Evolutionary conservation across 2,329 filamentous ascomycete genomes (phyloP), one percentile per base, ranked within the genome.

Genomic region (Talaromyces sp.): DNA sequence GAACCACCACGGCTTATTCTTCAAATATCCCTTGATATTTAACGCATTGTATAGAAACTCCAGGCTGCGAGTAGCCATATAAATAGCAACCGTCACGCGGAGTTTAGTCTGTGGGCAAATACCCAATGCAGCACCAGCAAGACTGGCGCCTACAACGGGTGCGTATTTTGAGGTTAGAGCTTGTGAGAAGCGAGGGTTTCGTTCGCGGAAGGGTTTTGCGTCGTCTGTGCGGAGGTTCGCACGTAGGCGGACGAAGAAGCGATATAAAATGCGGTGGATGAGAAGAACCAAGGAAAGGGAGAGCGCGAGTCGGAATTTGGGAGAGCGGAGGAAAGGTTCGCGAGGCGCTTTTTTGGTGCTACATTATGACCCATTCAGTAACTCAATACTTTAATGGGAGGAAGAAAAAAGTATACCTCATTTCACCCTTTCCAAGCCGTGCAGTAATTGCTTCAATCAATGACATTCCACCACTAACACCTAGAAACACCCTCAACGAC

Each of bases 31-130:
- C 49, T 90, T 87, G 52, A 89, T 87, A 73, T 97, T 91, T 5
- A 92, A 84, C 22, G 89, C 83, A 75, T 97, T 97, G 84, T 93
- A 98, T 4, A 86, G 84, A 70, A 94, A 95, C 75, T 99, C 94
- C 43, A 96, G 81, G 1, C 92, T 91, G 60, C 92, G 86, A 70
- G 92, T 94, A 67, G 92, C 83, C 64, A 89, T 83, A 74, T 94
- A 96, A 67, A 98, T 91, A 15, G 92, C 89, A 56, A 95, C 85
- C 0, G 91, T 92, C 62, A 94, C 83, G 60, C 95, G 88, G 70
- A 95, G 75, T 70, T 90, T 88, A 68, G 87, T 84, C 43, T 83
- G 86, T 70, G 74, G 94, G 83, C 88, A 91, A 10, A 96, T 85
- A 8, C 91, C 91, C 19, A 98, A 82, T 59, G 91, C 89, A 59